Evolutionary conservation across 371 early-diverging fungal genomes (phyloP).

Genomic region (Mortierella sp.): DNA sequence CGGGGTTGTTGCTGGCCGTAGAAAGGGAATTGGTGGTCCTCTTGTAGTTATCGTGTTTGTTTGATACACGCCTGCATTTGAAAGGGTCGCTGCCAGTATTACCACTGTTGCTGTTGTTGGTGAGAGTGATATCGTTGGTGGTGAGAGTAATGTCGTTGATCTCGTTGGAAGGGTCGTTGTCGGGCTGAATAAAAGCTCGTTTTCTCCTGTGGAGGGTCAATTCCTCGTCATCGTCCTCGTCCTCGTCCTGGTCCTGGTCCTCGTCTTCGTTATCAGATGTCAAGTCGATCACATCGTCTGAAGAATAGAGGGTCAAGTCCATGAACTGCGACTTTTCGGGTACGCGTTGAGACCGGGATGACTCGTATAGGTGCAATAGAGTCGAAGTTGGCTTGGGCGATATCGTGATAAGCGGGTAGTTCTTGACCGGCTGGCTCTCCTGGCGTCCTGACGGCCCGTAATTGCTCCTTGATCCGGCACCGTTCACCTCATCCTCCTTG

Average conservation of each 20-base stretch:
- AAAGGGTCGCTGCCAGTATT: background rate
- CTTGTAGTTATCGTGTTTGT: too few relatives aligned
- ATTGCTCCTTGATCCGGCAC: background rate
- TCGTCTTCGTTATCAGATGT: constrained; percentile 1
- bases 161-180: background rate
- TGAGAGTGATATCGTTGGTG: background rate
- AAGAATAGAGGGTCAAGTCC: background rate
- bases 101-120: background rate
- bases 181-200: background rate
- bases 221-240: background rate
- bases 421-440: background rate
- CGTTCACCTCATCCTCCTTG: background rate
- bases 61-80: too few relatives aligned
- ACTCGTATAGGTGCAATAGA: background rate
- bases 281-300: constrained; percentile 5
- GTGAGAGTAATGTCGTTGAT: background rate
- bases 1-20: background rate
- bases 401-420: background rate
- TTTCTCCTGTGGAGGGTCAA: background rate
- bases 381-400: background rate
- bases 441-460: background rate
- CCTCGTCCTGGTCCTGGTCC: background rate
- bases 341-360: background rate
- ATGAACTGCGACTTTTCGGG: background rate
- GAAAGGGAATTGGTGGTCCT: background rate